Base-by-base conservation (phyloP, 805 yeast genomes). In the Candida krabiensis region DNA sequence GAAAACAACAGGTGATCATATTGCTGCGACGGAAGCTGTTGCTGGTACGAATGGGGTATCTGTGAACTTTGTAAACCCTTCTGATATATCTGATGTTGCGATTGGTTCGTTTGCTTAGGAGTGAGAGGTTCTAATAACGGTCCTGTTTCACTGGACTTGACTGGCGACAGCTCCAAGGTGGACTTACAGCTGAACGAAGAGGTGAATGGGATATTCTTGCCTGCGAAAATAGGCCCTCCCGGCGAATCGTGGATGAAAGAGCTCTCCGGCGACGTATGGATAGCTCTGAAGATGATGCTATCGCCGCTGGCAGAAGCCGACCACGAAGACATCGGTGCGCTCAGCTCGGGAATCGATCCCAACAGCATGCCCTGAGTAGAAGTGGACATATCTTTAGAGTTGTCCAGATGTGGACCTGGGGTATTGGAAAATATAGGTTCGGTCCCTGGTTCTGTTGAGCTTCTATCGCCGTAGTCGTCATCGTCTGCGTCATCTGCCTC, bases 181-280 rank as follows among this genome's bases (percentile, higher is more conserved):
- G 83, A 77, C 47, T 70, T 75, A 50, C 84, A 78, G 55, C 83
- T 79, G 59, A 81, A 81, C 9, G 84, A 77, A 17, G 84, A 79
- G 3, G 85, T 76, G 53, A 77, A 77, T 8, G 78, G 72, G 31
- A 72, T 56, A 46, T 63, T 63, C 41, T 66, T 67, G 15, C 67
- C 64, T 1, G 70, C 48, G 33, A 38, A 47, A 18, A 49, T 33
- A 13, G 43, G 52, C 29, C 37, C 53, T 28, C 43, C 43, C 17
- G 60, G 60, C 9, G 61, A 53, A 18, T 53, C 55, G 31, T 46
- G 47, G 14, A 38, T 17, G 30, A 40, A 46, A 11, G 52, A 38
- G 9, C 37, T 63, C 42, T 59, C 61, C 9, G 77, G 71, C 5
- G 74, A 64, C 13, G 59, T 64, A 11, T 60, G 53, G 13, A 63